Percentiles rank a stretch among this genome's conserved stretches.
phyloP scores from a whole-genome alignment of 2,329 filamentous ascomycete genomes.

The Botrytis hyacinthi region DNA sequence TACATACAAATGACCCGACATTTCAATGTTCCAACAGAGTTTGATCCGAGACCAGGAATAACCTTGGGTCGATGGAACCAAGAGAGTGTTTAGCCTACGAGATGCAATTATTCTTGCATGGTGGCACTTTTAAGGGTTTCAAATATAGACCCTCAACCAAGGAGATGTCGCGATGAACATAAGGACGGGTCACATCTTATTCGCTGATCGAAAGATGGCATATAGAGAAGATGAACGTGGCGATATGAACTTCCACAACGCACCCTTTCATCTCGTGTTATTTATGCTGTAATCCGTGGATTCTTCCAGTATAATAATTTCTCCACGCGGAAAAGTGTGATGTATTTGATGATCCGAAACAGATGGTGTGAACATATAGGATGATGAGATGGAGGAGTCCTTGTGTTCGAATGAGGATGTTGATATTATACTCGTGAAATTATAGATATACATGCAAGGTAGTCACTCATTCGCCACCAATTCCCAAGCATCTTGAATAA shows the following conservation, averaged over 20 bases:
- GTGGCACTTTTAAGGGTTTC: constrained; percentile 7
- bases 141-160: background rate
- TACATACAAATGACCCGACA: background rate
- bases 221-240: background rate
- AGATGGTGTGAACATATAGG: background rate
- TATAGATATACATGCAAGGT: background rate
- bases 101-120: constrained; percentile 7
- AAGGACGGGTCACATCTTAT: background rate
- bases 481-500: constrained; percentile 7
- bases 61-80: background rate
- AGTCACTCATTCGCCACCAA: background rate
- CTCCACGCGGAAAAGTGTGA: background rate
- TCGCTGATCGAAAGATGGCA: background rate
- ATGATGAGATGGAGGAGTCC: background rate
- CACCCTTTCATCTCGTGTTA: constrained; percentile 12
- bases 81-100: background rate
- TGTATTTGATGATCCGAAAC: background rate
- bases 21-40: constrained; percentile 8
- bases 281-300: constrained; percentile 7
- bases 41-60: constrained; percentile 2
- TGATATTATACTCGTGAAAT: background rate
- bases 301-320: background rate
- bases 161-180: constrained; percentile 3
- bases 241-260: background rate
- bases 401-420: background rate